Conservation (phyloP, 2,329 filamentous ascomycete genomes). For the Venturia effusa region DNA sequence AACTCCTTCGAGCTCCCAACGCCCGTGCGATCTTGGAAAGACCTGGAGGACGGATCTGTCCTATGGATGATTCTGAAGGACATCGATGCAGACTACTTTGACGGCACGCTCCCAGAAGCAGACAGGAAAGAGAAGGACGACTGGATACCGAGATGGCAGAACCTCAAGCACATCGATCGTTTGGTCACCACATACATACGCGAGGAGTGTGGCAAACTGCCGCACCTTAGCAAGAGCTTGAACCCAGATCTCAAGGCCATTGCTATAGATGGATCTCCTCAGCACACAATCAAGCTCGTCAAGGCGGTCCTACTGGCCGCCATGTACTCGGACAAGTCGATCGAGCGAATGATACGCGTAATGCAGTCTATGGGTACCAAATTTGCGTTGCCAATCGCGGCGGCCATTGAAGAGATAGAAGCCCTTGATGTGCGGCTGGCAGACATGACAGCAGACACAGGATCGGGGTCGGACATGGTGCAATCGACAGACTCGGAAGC, state of each 20-base stretch:
- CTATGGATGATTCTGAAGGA: conserved; percentile 38
- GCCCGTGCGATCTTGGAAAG: conserved; percentile 27
- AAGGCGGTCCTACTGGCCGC: conserved; percentile 38
- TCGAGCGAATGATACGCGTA: conserved; percentile 35
- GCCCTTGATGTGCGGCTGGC: conserved; percentile 13
- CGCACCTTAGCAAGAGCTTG: conserved; percentile 28
- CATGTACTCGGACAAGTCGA: conserved; percentile 36
- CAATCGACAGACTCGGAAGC: conserved; percentile 6
- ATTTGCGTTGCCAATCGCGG: conserved; percentile 27
- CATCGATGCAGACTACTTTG: conserved; percentile 38
- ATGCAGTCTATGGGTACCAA: conserved; percentile 27
- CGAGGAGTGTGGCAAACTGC: conserved; percentile 31
- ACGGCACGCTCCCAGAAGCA: conserved; percentile 35
- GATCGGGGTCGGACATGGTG: conserved; percentile 3
- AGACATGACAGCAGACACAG: conserved; percentile 10
- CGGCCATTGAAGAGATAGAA: conserved; percentile 29
- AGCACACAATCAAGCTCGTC: conserved; percentile 29
- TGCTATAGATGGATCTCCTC: conserved; percentile 31
- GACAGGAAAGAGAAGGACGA: conserved; percentile 32
- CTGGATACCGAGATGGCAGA: conserved; percentile 43
- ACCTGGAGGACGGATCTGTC: conserved; percentile 35
- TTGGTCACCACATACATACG: conserved; percentile 38
- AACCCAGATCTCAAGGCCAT: conserved; percentile 38
- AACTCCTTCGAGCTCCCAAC: conserved; percentile 32
- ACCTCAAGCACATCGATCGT: conserved; percentile 40